A percentile compares a stretch with the other conserved stretches of the same genome.
Conservation (phyloP, 2,329 filamentous ascomycete species). For the Nigrospora osmanthi region DNA sequence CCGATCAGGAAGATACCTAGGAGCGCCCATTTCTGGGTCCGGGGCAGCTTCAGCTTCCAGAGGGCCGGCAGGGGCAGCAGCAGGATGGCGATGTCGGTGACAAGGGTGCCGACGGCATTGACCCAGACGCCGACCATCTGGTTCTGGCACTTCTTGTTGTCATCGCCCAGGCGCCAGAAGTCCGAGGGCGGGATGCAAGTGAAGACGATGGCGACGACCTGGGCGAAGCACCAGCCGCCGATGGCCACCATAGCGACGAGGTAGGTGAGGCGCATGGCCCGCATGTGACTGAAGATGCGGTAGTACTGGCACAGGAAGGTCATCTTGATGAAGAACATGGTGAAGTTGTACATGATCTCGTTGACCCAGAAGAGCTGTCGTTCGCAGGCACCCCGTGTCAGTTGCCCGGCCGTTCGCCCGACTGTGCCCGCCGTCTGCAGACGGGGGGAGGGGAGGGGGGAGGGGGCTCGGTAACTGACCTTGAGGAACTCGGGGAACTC, state of each 20-base stretch:
- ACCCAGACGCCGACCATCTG: constrained; percentile 8
- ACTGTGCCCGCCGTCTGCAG: no score
- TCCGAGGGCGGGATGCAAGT: constrained; percentile 17
- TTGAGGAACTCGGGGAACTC: no score
- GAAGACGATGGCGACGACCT: constrained; percentile 16
- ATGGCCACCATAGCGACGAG: constrained; percentile 16
- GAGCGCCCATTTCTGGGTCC: constrained; percentile 13
- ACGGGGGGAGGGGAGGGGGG: no score
- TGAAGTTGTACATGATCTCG: constrained; percentile 22
- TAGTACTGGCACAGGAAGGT: constrained; percentile 29
- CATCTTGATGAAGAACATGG: constrained; percentile 22
- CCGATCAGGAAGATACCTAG: constrained; percentile 18
- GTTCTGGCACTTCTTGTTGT: neutral
- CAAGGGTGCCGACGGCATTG: constrained; percentile 17
- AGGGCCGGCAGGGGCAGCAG: constrained; percentile 17
- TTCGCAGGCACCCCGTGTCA: no score
- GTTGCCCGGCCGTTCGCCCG: no score
- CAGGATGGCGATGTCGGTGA: constrained; percentile 17
- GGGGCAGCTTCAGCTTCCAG: constrained; percentile 12
- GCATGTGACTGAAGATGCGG: constrained; percentile 21
- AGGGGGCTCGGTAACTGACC: no score
- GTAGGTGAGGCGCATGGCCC: constrained; percentile 11
- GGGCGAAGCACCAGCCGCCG: constrained; percentile 16
- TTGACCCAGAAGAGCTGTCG: no score
- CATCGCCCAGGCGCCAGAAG: constrained; percentile 10